Evolutionary conservation across 306 rosid species (phyloP), one percentile per base, ranked within the genome.

Genomic region (Malus fusca): DNA sequence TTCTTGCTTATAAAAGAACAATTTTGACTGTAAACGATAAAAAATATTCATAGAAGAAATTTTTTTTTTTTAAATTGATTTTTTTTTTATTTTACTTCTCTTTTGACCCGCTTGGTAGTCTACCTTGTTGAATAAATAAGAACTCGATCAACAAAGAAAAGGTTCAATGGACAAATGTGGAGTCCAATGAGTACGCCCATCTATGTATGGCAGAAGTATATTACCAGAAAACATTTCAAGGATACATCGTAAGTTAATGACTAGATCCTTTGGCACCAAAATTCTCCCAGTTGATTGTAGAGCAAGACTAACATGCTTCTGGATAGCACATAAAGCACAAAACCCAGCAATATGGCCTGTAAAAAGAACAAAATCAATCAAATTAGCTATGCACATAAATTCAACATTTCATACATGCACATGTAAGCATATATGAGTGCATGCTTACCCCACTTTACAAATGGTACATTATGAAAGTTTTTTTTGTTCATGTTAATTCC

Each of bases 271-370:
- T 0, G 99, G 99, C 35, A 90, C 85, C 76, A 94, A 89, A 84
- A 88, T 90, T 73, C 90, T 84, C 81, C 96, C 97, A 21, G 91
- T 85, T 64, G 97, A 82, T 72, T 96, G 92, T 28, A 96, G 85
- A 26, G 98, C 99, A 52, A 90, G 86, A 75, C 99, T 92, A 63
- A 96, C 99, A 69, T 96, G 99, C 68, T 89, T 92, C 78, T 96
- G 98, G 82, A 96, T 89, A 42, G 99, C 99, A 76, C 99, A 96
- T 21, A 96, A 84, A 67, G 97, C 99, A 82, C 99, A 96, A 87
- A 96, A 96, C 56, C 99, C 99, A 75, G 93, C 88, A 80, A 95
- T 28, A 71, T 51, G 97, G 46, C 99, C 99, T 95, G 73, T 73
- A 81, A 48, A 72, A 8, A 42, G 12, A 42, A 82, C 46, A 26